Base-by-base conservation (phyloP, 2,329 filamentous ascomycete species). In the Calonectria fujianensis region DNA sequence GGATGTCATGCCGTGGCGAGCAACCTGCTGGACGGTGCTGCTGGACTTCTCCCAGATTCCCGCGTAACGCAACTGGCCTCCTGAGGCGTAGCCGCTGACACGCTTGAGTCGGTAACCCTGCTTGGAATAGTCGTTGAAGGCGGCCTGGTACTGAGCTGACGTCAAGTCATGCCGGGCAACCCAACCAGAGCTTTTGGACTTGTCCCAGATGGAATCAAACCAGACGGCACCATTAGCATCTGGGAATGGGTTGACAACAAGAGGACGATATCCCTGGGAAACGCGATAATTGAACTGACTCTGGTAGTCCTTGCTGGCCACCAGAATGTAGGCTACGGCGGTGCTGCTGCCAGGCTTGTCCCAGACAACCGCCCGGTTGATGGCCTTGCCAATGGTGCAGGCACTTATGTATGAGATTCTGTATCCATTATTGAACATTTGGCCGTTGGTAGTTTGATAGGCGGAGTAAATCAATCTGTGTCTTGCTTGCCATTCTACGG, bases 121-220 rank as follows among this genome's bases (percentile, higher is more conserved):
- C n/a, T 11, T 5, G 45, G 29, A n/a, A 31, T 52, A 54, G 4
- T 4, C 32, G n/a, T 64, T 16, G 20, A 70, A 54, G 18, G 41
- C 32, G 8, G 10, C 31, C 69, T 70, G 54, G 69, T 64, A 70
- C 24, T 70, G 39, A 27, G 52, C 7, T 20, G 67, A 27, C 27
- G 31, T 70, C 45, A 70, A 13, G 41, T 24, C 68, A 24, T 41
- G 54, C 29, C 54, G 41, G 45, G 45, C 57, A 24, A 54, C 20
- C 69, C 41, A 64, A 9, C 31, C 57, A 16, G 27, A 2, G 48
- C 57, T 61, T 14, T 57, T 1, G 41, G 69, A 65, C 16, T 70
- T 70, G 57, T 70, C 45, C 69, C 69, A 70, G 10, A 70, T 52
- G n/a, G 57, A 35, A n/a, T 48, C 69, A 45, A 39, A 70, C 45